Evolutionary conservation across 2,329 filamentous ascomycete species (phyloP).

Genomic region (Fusarium fujikuroi): DNA sequence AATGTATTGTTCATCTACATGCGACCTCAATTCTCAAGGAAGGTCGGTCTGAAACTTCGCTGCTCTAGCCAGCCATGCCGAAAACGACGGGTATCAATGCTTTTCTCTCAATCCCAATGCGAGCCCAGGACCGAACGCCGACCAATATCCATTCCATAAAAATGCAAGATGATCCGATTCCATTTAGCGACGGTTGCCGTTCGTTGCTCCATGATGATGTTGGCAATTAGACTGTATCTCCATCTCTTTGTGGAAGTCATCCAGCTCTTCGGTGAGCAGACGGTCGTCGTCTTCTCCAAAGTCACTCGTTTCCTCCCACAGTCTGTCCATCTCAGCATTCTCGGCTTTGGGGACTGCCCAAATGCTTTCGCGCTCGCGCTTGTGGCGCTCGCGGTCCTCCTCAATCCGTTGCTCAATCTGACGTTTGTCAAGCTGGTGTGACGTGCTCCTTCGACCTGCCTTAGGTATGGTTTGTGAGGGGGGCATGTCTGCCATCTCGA

Average conservation of each 20-base stretch:
- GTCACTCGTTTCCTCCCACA: constrained; percentile 90
- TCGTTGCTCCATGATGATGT: constrained; percentile 49
- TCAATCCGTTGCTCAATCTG: constrained; percentile 97
- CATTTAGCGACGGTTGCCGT: constrained; percentile 45
- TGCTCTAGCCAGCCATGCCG: constrained; percentile 17
- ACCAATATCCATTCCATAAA: constrained; percentile 23
- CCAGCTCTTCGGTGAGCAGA: constrained; percentile 77
- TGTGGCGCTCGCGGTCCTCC: constrained; percentile 95
- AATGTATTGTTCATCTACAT: neutral
- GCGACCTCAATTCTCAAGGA: neutral
- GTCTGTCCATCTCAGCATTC: constrained; percentile 77
- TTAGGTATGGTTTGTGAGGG: constrained; percentile 55
- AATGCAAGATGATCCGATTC: constrained; percentile 1
- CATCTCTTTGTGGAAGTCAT: constrained; percentile 59
- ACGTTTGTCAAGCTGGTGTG: constrained; percentile 75
- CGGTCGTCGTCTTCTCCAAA: constrained; percentile 87
- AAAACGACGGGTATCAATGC: constrained; percentile 47
- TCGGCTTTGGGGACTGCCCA: constrained; percentile 80
- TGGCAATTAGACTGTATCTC: constrained; percentile 52
- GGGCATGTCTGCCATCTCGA: constrained; percentile 55
- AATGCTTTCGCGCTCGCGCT: constrained; percentile 88
- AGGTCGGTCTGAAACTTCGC: constrained; percentile 3
- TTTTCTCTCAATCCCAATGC: constrained; percentile 30
- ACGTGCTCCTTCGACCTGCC: constrained; percentile 47
- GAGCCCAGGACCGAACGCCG: constrained; percentile 45